Evolutionary conservation across 108 stramenopile genomes (phyloP).

Genomic region (Nitzschia sp.): DNA sequence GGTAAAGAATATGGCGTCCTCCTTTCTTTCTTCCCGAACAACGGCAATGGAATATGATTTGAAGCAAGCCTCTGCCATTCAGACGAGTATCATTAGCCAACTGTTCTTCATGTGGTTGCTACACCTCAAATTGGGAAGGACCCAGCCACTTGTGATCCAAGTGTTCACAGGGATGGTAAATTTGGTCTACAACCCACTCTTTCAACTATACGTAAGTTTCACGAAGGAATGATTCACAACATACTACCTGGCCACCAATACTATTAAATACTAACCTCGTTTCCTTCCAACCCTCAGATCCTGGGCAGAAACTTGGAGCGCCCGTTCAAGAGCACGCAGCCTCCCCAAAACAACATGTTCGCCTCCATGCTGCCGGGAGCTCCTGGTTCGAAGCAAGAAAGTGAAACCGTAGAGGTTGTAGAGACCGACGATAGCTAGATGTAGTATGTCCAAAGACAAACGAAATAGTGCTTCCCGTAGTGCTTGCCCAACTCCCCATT

Average conservation of each 20-base stretch:
- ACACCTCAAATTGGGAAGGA: conserved; percentile 81
- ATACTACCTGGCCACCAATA: no score
- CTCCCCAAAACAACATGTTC: no score
- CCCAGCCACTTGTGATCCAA: conserved; percentile 76
- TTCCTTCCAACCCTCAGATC: conserved; percentile 22
- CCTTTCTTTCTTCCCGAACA: conserved; percentile 60
- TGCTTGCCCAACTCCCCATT: no score
- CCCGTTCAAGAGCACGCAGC: conserved; percentile 56
- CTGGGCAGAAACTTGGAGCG: conserved; percentile 79
- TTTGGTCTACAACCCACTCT: conserved; percentile 77
- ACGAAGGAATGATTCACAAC: no score
- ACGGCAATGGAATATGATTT: conserved; percentile 80
- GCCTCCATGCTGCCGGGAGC: no score
- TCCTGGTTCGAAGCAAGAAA: no score
- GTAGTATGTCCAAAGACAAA: no score
- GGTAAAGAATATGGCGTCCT: conserved; percentile 70
- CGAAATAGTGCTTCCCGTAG: no score
- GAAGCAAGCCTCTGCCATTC: conserved; percentile 63
- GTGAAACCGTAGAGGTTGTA: no score
- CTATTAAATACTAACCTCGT: no score
- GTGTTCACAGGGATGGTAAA: conserved; percentile 64
- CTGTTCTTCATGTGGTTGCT: conserved; percentile 77
- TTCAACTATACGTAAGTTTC: conserved; percentile 64
- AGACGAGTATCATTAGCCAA: conserved; percentile 60
- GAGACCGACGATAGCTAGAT: no score